phyloP scores from a whole-genome alignment of 805 yeast species.

The Kazachstania psychrophila region DNA sequence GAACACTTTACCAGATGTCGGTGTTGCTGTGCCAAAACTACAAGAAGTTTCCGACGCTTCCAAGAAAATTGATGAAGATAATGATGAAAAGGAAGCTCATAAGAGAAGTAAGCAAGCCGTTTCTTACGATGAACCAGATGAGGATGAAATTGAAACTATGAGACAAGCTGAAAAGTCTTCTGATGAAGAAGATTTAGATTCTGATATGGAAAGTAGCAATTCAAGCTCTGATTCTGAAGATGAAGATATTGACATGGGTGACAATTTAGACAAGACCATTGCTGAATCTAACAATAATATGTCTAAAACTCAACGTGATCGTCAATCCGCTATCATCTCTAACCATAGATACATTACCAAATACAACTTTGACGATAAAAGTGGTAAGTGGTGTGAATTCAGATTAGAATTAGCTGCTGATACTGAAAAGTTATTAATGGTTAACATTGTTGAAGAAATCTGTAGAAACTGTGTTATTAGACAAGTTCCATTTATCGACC shows the following conservation, averaged over 20 bases:
- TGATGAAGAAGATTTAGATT: constrained; percentile 50
- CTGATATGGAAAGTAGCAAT: constrained; percentile 29
- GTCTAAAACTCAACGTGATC: constrained; percentile 61
- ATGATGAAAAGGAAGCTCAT: constrained; percentile 49
- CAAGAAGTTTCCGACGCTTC: constrained; percentile 34
- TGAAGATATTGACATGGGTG: constrained; percentile 27
- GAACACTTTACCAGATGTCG: constrained; percentile 52
- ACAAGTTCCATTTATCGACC: constrained; percentile 82
- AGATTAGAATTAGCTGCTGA: constrained; percentile 73
- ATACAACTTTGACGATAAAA: constrained; percentile 81
- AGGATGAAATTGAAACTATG: constrained; percentile 87
- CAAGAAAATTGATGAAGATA: constrained; percentile 35
- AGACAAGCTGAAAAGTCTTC: constrained; percentile 70
- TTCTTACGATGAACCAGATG: constrained; percentile 92
- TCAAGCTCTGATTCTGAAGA: constrained; percentile 37
- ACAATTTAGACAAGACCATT: constrained; percentile 15
- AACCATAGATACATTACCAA: constrained; percentile 63
- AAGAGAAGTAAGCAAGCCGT: constrained; percentile 73
- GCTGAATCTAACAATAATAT: constrained; percentile 28
- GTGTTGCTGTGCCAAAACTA: constrained; percentile 57
- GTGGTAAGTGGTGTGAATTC: constrained; percentile 91
- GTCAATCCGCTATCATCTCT: constrained; percentile 75
- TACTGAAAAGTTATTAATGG: constrained; percentile 91
- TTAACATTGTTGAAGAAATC: constrained; percentile 85
- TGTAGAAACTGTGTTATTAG: constrained; percentile 87